phyloP scores from a whole-genome alignment of 768 basidiomycete genomes.

The Pisolithus marmoratus region DNA sequence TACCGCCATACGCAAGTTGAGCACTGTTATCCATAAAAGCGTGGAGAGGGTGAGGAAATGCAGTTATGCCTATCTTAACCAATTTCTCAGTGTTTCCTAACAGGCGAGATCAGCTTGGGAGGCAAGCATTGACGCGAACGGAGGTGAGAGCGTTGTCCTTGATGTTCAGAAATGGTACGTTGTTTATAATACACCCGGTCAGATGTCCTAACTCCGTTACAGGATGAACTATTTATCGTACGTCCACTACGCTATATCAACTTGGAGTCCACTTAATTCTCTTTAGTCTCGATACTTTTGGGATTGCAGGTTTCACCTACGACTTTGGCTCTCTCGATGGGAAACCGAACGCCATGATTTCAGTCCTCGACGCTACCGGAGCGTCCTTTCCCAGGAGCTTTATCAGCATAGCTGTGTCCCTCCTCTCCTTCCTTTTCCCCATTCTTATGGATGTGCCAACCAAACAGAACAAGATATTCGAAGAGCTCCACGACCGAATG shows the following conservation, averaged over 20 bases:
- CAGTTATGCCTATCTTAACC: background rate
- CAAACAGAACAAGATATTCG: background rate
- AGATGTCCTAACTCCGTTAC: background rate
- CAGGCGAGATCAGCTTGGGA: slow-evolving; percentile 26
- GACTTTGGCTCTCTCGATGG: slow-evolving; percentile 40
- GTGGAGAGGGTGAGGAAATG: slow-evolving; percentile 17
- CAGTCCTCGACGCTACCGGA: slow-evolving; percentile 15
- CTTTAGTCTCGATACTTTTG: slow-evolving; percentile 37
- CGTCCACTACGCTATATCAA: background rate
- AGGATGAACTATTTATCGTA: slow-evolving; percentile 26
- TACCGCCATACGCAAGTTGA: slow-evolving; percentile 16
- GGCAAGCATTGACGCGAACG: slow-evolving; percentile 7
- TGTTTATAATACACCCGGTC: background rate
- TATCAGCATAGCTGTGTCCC: slow-evolving; percentile 11
- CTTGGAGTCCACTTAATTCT: slow-evolving; percentile 8
- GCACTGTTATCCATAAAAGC: slow-evolving; percentile 20
- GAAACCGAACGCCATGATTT: slow-evolving; percentile 20
- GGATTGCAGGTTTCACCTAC: slow-evolving; percentile 41
- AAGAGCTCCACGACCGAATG: background rate
- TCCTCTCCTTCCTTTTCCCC: slow-evolving; percentile 29
- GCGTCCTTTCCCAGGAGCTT: slow-evolving; percentile 3
- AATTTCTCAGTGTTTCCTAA: slow-evolving; percentile 7
- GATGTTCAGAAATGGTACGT: slow-evolving; percentile 29
- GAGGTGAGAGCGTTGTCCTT: slow-evolving; percentile 16
- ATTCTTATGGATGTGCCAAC: background rate